Percentiles rank a stretch among this genome's conserved stretches.
Conservation (phyloP, 441 rosid genomes). For the Bruguiera hainesii region DNA sequence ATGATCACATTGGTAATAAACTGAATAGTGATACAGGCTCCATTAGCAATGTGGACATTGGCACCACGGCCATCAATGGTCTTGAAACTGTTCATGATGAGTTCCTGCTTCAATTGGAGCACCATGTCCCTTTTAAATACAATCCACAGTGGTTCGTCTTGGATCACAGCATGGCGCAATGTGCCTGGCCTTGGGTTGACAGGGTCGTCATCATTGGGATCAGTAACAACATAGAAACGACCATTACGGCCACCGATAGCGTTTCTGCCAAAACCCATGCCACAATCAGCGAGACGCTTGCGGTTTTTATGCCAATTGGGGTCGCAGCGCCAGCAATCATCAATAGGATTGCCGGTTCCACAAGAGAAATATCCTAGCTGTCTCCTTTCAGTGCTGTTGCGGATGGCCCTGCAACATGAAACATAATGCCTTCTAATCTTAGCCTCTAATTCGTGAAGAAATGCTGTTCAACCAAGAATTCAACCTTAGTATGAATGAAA, state of each 20-base stretch:
- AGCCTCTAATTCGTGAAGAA: background rate
- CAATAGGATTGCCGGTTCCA: slow-evolving; percentile 87
- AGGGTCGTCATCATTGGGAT: slow-evolving; percentile 65
- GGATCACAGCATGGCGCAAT: slow-evolving; percentile 89
- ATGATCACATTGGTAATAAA: slow-evolving; percentile 78
- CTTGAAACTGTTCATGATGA: slow-evolving; percentile 83
- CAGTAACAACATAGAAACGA: slow-evolving; percentile 79
- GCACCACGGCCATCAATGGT: slow-evolving; percentile 90
- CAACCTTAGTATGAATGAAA: background rate
- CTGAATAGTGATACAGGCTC: slow-evolving; percentile 86
- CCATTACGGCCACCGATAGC: slow-evolving; percentile 96
- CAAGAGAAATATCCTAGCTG: slow-evolving; percentile 79
- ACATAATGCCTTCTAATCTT: slow-evolving; percentile 1
- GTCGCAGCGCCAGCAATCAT: slow-evolving; percentile 95
- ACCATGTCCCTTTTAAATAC: slow-evolving; percentile 94
- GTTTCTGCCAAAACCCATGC: slow-evolving; percentile 89
- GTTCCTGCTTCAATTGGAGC: slow-evolving; percentile 76
- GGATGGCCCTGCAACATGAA: slow-evolving; percentile 52
- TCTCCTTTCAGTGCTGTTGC: slow-evolving; percentile 77
- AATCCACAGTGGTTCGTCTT: slow-evolving; percentile 81
- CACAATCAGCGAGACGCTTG: slow-evolving; percentile 85
- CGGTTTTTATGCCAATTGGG: slow-evolving; percentile 83
- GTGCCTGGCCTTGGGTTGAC: slow-evolving; percentile 95
- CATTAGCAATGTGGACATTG: slow-evolving; percentile 87
- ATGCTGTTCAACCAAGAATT: too few species aligned